phyloP scores from a whole-genome alignment of 2,329 filamentous ascomycete genomes.

The Emydomyces testavorans region DNA sequence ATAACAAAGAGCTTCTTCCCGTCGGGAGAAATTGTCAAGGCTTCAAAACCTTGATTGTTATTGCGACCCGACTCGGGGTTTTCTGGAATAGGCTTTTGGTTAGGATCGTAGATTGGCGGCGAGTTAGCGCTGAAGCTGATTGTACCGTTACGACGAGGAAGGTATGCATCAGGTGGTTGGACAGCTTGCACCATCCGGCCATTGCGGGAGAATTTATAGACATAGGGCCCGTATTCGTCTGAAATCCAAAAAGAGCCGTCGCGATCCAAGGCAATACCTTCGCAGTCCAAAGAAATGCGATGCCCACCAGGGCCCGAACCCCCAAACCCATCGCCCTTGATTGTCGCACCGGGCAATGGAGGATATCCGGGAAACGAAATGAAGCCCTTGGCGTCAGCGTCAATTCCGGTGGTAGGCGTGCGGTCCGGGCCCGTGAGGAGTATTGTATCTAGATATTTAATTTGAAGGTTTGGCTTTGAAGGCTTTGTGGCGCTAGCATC shows the following conservation, averaged over 20 bases:
- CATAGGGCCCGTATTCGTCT: constrained; percentile 60
- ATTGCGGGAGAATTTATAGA: constrained; percentile 51
- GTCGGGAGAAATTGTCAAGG: constrained; percentile 51
- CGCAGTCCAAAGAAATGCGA: constrained; percentile 51
- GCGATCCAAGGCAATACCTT: constrained; percentile 51
- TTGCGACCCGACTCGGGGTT: constrained; percentile 51
- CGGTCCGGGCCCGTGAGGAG: constrained; percentile 53
- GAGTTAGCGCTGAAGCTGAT: constrained; percentile 54
- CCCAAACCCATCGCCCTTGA: constrained; percentile 57
- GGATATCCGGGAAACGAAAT: constrained; percentile 49
- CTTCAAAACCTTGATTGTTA: constrained; percentile 69
- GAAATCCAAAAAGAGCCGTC: constrained; percentile 56
- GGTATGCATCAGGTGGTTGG: constrained; percentile 51
- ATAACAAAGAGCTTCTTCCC: constrained; percentile 54
- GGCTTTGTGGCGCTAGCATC: constrained; percentile 44
- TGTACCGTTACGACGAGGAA: constrained; percentile 52
- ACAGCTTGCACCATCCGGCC: constrained; percentile 55
- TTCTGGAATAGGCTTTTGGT: constrained; percentile 40
- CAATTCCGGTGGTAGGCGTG: constrained; percentile 51
- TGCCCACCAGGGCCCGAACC: constrained; percentile 47
- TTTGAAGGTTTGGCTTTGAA: constrained; percentile 48
- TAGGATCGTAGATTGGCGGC: constrained; percentile 48
- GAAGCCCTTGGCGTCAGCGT: constrained; percentile 46
- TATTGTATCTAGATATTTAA: constrained; percentile 54
- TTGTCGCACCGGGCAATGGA: constrained; percentile 51